phyloP scores from a whole-genome alignment of 2,329 filamentous ascomycete species.

The Fusarium nurragi region DNA sequence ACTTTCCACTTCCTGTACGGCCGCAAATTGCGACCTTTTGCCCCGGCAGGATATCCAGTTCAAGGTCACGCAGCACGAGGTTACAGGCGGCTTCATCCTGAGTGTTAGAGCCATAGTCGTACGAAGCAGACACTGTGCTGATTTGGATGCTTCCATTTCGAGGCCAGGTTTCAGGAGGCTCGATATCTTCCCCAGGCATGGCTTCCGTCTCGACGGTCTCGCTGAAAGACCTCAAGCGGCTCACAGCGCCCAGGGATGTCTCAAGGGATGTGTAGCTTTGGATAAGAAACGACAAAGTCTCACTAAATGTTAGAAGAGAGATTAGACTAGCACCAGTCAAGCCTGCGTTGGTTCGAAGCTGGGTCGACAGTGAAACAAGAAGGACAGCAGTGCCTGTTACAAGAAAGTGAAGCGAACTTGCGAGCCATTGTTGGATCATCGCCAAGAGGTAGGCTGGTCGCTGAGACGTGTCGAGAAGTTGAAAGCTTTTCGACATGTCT shows the following conservation, averaged over 20 bases:
- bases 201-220: constrained; percentile 41
- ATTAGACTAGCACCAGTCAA: constrained; percentile 54
- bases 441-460: constrained; percentile 66
- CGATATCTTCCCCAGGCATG: constrained; percentile 28
- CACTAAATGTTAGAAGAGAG: constrained; percentile 49
- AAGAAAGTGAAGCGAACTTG: constrained; percentile 59
- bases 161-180: constrained; percentile 46
- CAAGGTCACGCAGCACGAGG: constrained; percentile 43
- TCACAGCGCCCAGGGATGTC: constrained; percentile 38
- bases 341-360: constrained; percentile 49
- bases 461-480: constrained; percentile 64
- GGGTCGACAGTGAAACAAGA: constrained; percentile 59
- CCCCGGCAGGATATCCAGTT: constrained; percentile 44
- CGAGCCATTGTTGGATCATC: constrained; percentile 68
- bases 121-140: constrained; percentile 48
- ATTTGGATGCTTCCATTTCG: constrained; percentile 45
- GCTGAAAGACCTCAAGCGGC: constrained; percentile 37
- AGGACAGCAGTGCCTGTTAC: constrained; percentile 59
- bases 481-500: constrained; percentile 54
- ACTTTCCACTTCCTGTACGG: constrained; percentile 56
- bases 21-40: constrained; percentile 52
- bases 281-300: constrained; percentile 35
- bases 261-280: constrained; percentile 38
- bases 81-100: neutral
- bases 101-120: constrained; percentile 27